Evolutionary conservation across 2,329 filamentous ascomycete genomes (phyloP).

Genomic region (Diaporthe humulicola): DNA sequence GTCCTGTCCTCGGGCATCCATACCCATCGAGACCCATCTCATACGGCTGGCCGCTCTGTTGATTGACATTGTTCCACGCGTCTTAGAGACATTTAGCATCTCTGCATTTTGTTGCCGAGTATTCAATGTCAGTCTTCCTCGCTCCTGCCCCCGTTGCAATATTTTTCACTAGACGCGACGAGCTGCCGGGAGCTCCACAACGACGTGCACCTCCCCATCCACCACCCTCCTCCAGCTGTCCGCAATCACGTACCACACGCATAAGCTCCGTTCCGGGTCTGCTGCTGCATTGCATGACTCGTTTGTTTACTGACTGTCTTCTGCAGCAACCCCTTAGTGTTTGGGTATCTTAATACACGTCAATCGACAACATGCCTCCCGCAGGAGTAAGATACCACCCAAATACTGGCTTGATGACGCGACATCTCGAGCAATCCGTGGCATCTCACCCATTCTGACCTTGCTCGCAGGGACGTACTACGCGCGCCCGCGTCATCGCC

Average conservation of each 20-base stretch:
- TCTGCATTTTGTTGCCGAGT: slow-evolving; percentile 33
- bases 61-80: slow-evolving; percentile 34
- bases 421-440: slow-evolving; percentile 19
- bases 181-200: slow-evolving; percentile 34
- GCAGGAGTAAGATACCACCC: slow-evolving; percentile 50
- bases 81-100: slow-evolving; percentile 36
- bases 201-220: slow-evolving; percentile 29
- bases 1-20: slow-evolving; percentile 14
- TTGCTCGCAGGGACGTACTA: slow-evolving; percentile 72
- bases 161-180: slow-evolving; percentile 39
- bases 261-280: background rate
- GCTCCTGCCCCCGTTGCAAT: slow-evolving; percentile 19
- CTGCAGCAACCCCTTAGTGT: slow-evolving; percentile 35
- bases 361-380: slow-evolving; percentile 45
- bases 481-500: slow-evolving; percentile 77
- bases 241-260: slow-evolving; percentile 24
- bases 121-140: slow-evolving; percentile 36
- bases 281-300: slow-evolving; percentile 31
- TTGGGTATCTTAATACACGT: slow-evolving; percentile 36
- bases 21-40: slow-evolving; percentile 25
- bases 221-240: slow-evolving; percentile 29
- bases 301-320: slow-evolving; percentile 16
- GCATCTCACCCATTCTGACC: slow-evolving; percentile 42
- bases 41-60: slow-evolving; percentile 21
- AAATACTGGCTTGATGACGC: slow-evolving; percentile 30